Evolutionary conservation across 1,139 yeast genomes (phyloP).

Genomic region (Debaryomycetaceae sp.): DNA sequence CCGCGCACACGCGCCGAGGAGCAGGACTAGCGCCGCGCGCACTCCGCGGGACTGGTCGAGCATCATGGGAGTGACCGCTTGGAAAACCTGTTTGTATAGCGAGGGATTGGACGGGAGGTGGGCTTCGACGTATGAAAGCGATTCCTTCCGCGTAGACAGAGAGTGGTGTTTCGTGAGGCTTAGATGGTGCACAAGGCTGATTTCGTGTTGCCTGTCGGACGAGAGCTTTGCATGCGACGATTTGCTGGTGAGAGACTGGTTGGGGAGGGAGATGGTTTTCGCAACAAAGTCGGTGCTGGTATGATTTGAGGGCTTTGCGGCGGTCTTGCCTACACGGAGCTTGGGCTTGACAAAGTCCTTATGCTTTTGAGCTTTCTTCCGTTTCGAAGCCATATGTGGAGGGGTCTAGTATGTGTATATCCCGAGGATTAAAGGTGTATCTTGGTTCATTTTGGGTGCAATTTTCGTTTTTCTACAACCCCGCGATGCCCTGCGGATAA

Average conservation of each 20-base stretch:
- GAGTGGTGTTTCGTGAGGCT: slow-evolving; percentile 75
- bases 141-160: slow-evolving; percentile 62
- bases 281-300: slow-evolving; percentile 83
- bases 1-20: slow-evolving; percentile 40
- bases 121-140: slow-evolving; percentile 39
- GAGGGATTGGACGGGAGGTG: slow-evolving; percentile 41
- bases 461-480: not conserved
- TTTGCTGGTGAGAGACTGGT: slow-evolving; percentile 32
- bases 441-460: too few relatives aligned
- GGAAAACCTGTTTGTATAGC: slow-evolving; percentile 46
- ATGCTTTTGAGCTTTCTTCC: slow-evolving; percentile 55
- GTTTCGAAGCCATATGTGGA: slow-evolving; percentile 39
- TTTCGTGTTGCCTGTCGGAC: slow-evolving; percentile 16
- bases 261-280: slow-evolving; percentile 56
- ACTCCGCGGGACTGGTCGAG: slow-evolving; percentile 58
- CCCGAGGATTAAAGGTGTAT: too few relatives aligned
- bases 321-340: slow-evolving; percentile 80
- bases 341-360: slow-evolving; percentile 74
- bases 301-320: slow-evolving; percentile 56
- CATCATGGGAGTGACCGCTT: slow-evolving; percentile 44
- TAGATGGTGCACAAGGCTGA: slow-evolving; percentile 46
- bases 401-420: too few relatives aligned
- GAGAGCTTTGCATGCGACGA: slow-evolving; percentile 3
- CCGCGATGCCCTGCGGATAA: not conserved
- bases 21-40: slow-evolving; percentile 44